Evolutionary conservation across 1,284 basidiomycete genomes (phyloP), one percentile per base, ranked within the genome.

Genomic region (Sporisorium iseilematis-ciliati): DNA sequence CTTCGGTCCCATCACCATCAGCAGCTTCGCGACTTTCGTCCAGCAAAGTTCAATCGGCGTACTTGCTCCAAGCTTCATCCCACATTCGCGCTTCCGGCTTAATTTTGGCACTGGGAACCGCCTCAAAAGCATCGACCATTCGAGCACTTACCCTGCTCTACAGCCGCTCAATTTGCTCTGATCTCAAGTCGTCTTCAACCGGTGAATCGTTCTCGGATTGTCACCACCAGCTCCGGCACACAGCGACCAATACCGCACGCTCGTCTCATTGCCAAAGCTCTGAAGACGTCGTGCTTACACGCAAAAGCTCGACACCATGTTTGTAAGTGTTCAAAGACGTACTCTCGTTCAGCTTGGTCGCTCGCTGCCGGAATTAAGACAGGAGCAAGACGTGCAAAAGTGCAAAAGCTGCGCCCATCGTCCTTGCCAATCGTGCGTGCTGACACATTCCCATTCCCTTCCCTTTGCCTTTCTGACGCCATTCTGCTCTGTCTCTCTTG

Each of bases 301-400:
- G 45, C 33, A 21, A 52, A 16, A 52, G 25, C 31, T 42, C 11
- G 26, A 10, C 62, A 70, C 52, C 55, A 71, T 71, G 68, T 71
- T 71, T 62, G 67, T 70, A 54, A 45, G 67, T 70, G 49, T 57
- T 48, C 50, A 16, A 20, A 12, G 8, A 14, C 45, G 4, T 35
- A 7, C 23, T 11, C 20, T 49, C 16, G 48, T 11, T n/a, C 14
- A n/a, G 16, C 53, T 33, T 55, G n/a, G 25, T 33, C 38, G 10
- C 31, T 29, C 18, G 25, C 4, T 40, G 26, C 10, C 25, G 7
- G 18, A 16, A 38, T 12, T 14, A 38, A 38, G 35, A 5, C 12
- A 38, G n/a, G n/a, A n/a, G 35, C 23, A 29, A 23, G 16, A 11
- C 20, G 40, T 21, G 40, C 40, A 31, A 18, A 18, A 43, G 18